phyloP scores from a whole-genome alignment of 805 yeast species.

The Zygotorulaspora danielsina region DNA sequence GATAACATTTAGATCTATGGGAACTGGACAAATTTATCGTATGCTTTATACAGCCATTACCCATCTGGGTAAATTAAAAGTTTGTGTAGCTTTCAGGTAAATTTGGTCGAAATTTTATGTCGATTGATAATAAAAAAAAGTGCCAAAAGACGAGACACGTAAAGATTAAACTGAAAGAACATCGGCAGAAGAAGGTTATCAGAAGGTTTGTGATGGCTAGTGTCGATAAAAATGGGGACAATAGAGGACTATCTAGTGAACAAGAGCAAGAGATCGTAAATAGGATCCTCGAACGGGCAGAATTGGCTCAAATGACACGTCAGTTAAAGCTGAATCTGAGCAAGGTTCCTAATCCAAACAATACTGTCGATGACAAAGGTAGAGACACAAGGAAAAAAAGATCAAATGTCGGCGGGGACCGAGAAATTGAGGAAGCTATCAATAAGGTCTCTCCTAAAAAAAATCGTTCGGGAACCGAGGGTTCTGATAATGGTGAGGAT shows the following conservation, averaged over 20 bases:
- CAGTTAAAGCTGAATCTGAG: constrained; percentile 33
- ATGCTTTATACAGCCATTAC: too few species aligned
- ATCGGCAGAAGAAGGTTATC: constrained; percentile 1
- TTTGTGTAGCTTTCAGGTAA: neutral
- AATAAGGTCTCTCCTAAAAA: constrained; percentile 17
- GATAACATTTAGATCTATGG: constrained; percentile 6
- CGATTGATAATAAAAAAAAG: too few species aligned
- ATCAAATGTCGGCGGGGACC: constrained; percentile 8
- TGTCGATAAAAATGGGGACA: constrained; percentile 2
- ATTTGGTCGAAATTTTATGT: constrained; percentile 1
- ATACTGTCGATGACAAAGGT: constrained; percentile 2
- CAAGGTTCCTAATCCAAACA: constrained; percentile 26
- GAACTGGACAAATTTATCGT: too few species aligned
- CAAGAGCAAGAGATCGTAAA: constrained; percentile 34
- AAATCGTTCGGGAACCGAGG: neutral
- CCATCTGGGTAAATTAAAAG: constrained; percentile 6
- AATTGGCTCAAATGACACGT: constrained; percentile 36
- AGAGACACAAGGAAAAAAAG: constrained; percentile 10
- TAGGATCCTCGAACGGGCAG: constrained; percentile 34
- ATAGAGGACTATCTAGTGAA: constrained; percentile 22
- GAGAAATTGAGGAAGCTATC: constrained; percentile 12
- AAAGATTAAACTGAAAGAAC: neutral
- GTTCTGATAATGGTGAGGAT: constrained; percentile 1
- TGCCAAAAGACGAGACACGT: constrained; percentile 7
- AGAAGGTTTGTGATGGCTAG: constrained; percentile 5